phyloP scores from a whole-genome alignment of 257 asterid species.

The Datura wrightii region DNA sequence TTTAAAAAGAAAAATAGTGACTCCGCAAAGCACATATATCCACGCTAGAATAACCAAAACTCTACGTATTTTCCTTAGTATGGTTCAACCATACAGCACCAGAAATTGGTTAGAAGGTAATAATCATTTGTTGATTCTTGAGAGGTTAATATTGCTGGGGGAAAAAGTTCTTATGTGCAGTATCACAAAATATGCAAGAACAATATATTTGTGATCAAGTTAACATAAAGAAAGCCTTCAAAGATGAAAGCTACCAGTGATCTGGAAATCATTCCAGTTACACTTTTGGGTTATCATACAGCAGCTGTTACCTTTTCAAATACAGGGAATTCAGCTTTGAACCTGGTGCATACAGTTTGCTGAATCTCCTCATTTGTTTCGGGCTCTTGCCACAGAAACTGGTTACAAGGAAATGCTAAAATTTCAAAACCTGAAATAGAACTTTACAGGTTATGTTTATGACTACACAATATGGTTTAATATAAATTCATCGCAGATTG shows the following conservation, averaged over 20 bases:
- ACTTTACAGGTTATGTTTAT: neutral
- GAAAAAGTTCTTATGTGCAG: neutral
- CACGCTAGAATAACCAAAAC: neutral
- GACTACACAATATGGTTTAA: neutral
- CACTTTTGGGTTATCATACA: neutral
- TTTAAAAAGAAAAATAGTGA: neutral
- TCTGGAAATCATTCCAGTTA: neutral
- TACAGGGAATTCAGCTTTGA: slow-evolving; percentile 84
- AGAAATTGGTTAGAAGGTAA: neutral
- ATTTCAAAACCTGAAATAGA: slow-evolving; percentile 70
- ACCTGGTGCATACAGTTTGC: slow-evolving; percentile 74
- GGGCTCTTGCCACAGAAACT: slow-evolving; percentile 87
- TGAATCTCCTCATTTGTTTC: slow-evolving; percentile 80
- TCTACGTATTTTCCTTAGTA: neutral
- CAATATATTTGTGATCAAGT: neutral
- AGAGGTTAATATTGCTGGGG: neutral
- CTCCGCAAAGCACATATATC: neutral
- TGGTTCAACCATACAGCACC: neutral
- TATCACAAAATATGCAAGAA: neutral
- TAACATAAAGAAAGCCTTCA: neutral
- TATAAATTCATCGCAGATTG: neutral
- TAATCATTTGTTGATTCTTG: neutral
- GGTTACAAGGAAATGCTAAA: slow-evolving; percentile 95
- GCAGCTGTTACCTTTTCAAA: slow-evolving; percentile 70
- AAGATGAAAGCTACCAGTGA: neutral